Base-by-base conservation (phyloP, 2,329 filamentous ascomycete genomes). In the Teratosphaeria zuluensis region DNA sequence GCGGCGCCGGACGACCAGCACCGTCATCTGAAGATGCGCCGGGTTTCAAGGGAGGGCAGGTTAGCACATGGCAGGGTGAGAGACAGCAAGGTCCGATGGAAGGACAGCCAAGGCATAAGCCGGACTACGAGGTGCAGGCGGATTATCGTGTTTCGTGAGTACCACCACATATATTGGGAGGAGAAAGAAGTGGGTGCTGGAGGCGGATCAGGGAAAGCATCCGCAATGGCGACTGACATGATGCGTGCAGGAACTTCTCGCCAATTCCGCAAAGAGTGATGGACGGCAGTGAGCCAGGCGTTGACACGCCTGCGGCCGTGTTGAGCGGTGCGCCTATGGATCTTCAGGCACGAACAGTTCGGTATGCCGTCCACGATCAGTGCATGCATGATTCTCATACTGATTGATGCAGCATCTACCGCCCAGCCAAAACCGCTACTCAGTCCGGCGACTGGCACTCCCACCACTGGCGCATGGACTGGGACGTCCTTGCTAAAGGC, bases 401-500 rank as follows among this genome's bases (percentile, higher is more conserved):
- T 19, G 31, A 42, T 19, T 35, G 19, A 3, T 19, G 35, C 70
- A 97, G 92, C 70, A 99, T 99, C 76, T 97, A 89, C 80, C 85
- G 88, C 69, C 90, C 91, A 55, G 73, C 89, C 59, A 99, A 99
- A 78, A 85, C 94, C n/a, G 92, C 94, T 38, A 96, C 92, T 51
- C 94, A 99, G 77, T 97, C 92, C 35, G 92, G 94, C 64, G 83
- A 85, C 68, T 96, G 90, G 88, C 86, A 89, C 72, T 79, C 83
- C 58, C 84, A 89, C 72, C 84, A 88, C 70, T 99, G 94, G 94
- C 87, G 92, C 55, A 95, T 99, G 91, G 94, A 99, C 75, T 99
- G 94, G 94, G 94, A 99, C 73, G 85, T 95, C 54, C 81, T 97
- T 33, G 77, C 81, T 68, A 96, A 95, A 79, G 94, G 94, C 62